Percentiles rank a stretch among this genome's conserved stretches.
Evolutionary conservation across 2,329 filamentous ascomycete species (phyloP).

Genomic region (Nigrospora sphaerica): DNA sequence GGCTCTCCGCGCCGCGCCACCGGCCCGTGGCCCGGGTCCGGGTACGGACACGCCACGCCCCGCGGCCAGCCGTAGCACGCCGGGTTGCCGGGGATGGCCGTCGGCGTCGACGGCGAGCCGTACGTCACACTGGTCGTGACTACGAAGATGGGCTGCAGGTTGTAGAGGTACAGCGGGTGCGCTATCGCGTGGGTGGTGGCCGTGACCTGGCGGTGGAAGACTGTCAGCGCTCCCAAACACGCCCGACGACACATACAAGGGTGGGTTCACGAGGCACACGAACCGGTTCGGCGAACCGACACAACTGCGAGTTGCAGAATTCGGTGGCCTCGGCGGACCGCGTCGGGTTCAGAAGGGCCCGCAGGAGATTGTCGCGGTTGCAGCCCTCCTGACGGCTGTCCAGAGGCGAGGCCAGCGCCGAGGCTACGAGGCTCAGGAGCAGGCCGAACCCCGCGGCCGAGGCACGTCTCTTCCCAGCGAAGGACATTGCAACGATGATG

Average conservation of each 20-base stretch:
- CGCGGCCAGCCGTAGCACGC: neutral
- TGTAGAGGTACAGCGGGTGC: neutral
- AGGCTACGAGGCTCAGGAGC: neutral
- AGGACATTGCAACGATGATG: too few species aligned
- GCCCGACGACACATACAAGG: neutral
- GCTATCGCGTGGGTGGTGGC: neutral
- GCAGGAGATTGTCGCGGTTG: neutral
- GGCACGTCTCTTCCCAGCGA: too few species aligned
- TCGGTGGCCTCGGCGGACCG: neutral
- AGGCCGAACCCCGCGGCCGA: too few species aligned
- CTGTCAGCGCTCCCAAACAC: neutral
- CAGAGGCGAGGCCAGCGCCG: neutral
- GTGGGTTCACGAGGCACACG: too few species aligned
- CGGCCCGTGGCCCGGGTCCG: slow-evolving; percentile 20
- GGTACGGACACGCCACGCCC: neutral
- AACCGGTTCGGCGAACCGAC: neutral
- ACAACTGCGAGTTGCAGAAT: neutral
- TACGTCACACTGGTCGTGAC: neutral
- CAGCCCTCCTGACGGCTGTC: neutral
- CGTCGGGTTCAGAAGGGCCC: neutral
- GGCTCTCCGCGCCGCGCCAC: neutral
- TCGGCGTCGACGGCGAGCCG: neutral
- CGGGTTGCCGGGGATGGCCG: neutral
- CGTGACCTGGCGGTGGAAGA: neutral
- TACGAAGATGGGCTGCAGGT: neutral